Conservation (phyloP, 768 basidiomycete genomes). For the Auriculariales sp. region DNA sequence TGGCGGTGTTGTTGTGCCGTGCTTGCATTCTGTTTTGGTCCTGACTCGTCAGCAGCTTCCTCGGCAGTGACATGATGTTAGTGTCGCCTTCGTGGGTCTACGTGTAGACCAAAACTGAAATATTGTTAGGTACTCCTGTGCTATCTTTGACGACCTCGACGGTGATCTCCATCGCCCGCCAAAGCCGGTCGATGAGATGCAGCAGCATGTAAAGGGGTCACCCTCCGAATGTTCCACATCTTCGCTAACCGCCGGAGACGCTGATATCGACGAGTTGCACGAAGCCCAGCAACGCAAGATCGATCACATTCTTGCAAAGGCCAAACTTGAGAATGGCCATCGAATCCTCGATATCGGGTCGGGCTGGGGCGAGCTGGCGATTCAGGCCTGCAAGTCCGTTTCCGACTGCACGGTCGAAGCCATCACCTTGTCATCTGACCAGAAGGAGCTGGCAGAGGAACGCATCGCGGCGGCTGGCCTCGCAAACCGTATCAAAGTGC, state of each 20-base stretch:
- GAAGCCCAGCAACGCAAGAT: conserved; percentile 48
- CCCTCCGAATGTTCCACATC: conserved; percentile 8
- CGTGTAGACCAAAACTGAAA: too few relatives aligned
- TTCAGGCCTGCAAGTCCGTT: conserved; percentile 54
- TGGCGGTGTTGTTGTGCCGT: conserved; percentile 6
- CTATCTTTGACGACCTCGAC: conserved; percentile 64
- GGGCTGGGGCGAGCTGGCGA: conserved; percentile 63
- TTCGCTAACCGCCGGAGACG: too few relatives aligned
- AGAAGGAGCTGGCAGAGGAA: conserved; percentile 37
- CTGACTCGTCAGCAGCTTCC: conserved; percentile 38
- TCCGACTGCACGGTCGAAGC: conserved; percentile 78
- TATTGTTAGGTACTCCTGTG: conserved; percentile 91
- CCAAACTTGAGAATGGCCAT: conserved; percentile 42
- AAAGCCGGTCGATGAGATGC: too few relatives aligned
- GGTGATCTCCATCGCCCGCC: too few relatives aligned
- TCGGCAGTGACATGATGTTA: conserved; percentile 77
- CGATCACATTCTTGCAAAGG: conserved; percentile 46
- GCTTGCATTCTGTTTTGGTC: not conserved
- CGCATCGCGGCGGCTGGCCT: conserved; percentile 46
- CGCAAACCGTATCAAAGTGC: conserved; percentile 39
- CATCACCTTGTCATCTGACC: conserved; percentile 72
- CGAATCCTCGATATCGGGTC: conserved; percentile 62
- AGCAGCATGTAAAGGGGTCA: too few relatives aligned
- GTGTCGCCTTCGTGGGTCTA: too few relatives aligned
- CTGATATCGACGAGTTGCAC: conserved; percentile 45